Evolutionary conservation across 2,329 filamentous ascomycete genomes (phyloP).

Genomic region (Arthrobotrys conoides): DNA sequence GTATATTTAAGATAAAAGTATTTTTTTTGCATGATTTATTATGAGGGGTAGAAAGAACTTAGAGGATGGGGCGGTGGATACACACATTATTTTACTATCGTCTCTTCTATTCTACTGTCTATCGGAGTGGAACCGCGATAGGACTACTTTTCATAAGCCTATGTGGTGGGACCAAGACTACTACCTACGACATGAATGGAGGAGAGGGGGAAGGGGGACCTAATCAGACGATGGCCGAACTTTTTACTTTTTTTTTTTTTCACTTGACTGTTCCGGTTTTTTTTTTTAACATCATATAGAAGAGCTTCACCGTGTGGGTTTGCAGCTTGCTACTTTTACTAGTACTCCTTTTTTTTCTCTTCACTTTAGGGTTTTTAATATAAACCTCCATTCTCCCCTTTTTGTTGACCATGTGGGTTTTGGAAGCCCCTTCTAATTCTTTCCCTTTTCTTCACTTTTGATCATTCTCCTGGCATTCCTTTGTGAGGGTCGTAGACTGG

Average conservation of each 20-base stretch:
- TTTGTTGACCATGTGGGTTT: not conserved
- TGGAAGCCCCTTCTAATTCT: not conserved
- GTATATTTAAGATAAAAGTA: slow-evolving; percentile 25
- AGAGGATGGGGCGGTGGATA: slow-evolving; percentile 60
- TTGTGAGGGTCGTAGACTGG: too few species aligned
- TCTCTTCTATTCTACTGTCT: not conserved
- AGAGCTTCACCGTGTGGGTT: slow-evolving; percentile 36
- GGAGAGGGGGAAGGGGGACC: not conserved
- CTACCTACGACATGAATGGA: too few species aligned
- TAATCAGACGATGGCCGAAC: not conserved
- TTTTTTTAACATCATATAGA: slow-evolving; percentile 53
- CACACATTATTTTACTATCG: not conserved
- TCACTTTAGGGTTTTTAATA: slow-evolving; percentile 13
- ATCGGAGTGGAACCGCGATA: not conserved
- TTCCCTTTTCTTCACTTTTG: too few species aligned
- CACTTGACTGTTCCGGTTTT: slow-evolving; percentile 17
- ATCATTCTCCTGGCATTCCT: too few species aligned
- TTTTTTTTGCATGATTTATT: slow-evolving; percentile 5
- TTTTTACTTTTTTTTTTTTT: slow-evolving; percentile 42
- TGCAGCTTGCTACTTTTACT: not conserved
- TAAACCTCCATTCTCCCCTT: not conserved
- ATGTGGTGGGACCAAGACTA: not conserved
- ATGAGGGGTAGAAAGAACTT: not conserved
- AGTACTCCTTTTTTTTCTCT: not conserved
- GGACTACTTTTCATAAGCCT: not conserved